phyloP scores from a whole-genome alignment of 139 green algal species.

The Tetratostichococcus sp. region DNA sequence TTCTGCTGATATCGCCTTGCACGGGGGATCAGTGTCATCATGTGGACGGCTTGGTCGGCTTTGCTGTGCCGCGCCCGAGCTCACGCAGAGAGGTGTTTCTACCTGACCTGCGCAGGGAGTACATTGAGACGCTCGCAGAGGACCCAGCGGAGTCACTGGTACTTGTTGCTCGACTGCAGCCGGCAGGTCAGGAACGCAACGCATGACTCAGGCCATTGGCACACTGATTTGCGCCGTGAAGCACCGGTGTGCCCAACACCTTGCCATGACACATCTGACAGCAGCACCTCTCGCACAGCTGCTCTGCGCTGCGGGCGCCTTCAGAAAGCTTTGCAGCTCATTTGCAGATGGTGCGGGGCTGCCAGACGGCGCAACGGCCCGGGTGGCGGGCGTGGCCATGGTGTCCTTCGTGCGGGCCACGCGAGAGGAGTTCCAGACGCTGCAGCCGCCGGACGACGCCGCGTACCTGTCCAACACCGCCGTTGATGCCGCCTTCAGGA shows the following conservation, averaged over 20 bases:
- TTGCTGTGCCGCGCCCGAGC: no score
- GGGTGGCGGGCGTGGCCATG: not conserved
- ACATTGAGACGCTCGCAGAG: not conserved
- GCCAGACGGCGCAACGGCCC: no score
- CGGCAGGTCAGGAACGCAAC: not conserved
- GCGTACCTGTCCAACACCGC: slow-evolving; percentile 40
- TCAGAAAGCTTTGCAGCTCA: not conserved
- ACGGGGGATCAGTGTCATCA: no score
- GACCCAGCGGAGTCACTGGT: not conserved
- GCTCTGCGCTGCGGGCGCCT: no score
- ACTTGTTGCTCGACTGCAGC: not conserved
- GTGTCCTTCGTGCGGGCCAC: slow-evolving; percentile 13
- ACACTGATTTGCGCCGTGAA: no score
- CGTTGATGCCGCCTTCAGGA: slow-evolving; percentile 24
- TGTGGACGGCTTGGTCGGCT: no score
- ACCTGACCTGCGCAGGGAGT: not conserved
- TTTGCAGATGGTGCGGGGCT: not conserved
- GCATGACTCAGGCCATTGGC: no score
- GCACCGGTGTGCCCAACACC: no score
- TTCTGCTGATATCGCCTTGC: no score
- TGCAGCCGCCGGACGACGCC: slow-evolving; percentile 21
- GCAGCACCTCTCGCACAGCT: no score
- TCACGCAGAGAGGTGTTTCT: no score
- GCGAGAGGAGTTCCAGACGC: slow-evolving; percentile 9
- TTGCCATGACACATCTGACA: no score